Evolutionary conservation across 768 basidiomycete genomes (phyloP).

Genomic region (Pleurotus salmoneostramineus): DNA sequence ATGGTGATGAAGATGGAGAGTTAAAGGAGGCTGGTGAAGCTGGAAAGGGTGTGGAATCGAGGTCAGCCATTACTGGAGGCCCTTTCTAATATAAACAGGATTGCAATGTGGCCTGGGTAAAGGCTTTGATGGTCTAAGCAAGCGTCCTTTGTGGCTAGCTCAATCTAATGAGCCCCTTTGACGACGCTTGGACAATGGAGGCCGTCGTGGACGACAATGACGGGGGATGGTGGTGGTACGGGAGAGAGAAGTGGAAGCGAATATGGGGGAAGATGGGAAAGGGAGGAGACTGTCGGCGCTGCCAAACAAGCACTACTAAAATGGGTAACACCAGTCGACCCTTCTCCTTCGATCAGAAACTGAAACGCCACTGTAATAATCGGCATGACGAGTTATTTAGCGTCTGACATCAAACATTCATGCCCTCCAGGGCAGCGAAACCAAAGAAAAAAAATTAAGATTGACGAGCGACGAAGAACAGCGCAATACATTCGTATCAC

Average conservation of each 20-base stretch:
- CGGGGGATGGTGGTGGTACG: not conserved
- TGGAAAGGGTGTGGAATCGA: not conserved
- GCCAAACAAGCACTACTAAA: constrained; percentile 1
- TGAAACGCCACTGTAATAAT: constrained; percentile 8
- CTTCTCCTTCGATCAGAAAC: not conserved
- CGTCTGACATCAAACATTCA: constrained; percentile 5
- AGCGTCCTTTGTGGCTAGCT: constrained; percentile 2
- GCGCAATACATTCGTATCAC: not conserved
- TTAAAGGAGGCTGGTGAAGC: constrained; percentile 5
- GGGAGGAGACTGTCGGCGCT: not conserved
- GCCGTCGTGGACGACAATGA: too few relatives aligned
- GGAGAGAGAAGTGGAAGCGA: not conserved
- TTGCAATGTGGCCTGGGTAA: not conserved
- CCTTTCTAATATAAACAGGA: not conserved
- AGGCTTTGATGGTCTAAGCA: not conserved
- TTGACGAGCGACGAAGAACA: not conserved
- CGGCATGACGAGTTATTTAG: not conserved
- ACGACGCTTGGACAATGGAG: not conserved
- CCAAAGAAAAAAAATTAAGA: not conserved
- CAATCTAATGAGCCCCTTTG: not conserved
- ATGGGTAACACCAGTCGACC: too few relatives aligned
- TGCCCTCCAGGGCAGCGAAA: not conserved
- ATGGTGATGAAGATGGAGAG: not conserved
- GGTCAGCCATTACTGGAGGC: not conserved
- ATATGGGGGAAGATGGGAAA: not conserved